Percentiles rank a stretch among this genome's conserved stretches.
phyloP scores from a whole-genome alignment of 768 basidiomycete species.

The Hypholoma fasciculare region DNA sequence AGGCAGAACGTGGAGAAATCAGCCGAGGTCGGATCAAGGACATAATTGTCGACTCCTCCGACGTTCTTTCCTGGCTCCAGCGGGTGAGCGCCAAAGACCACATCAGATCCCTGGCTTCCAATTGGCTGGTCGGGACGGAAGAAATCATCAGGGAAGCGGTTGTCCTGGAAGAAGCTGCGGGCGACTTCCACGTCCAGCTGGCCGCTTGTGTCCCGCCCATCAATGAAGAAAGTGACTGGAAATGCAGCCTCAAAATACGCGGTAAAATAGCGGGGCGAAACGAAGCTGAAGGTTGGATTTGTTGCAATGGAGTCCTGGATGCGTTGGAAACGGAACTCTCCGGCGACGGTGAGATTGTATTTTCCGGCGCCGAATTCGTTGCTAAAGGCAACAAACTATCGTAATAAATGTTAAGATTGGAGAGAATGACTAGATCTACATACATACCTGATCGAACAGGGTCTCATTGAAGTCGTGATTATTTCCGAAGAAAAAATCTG shows the following conservation, averaged over 20 bases:
- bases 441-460: neutral
- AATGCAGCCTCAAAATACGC: slow-evolving; percentile 16
- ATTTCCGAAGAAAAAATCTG: neutral
- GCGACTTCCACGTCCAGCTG: slow-evolving; percentile 17
- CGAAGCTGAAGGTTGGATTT: slow-evolving; percentile 22
- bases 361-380: slow-evolving; percentile 23
- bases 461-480: neutral
- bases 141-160: slow-evolving; percentile 16
- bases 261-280: slow-evolving; percentile 22
- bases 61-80: slow-evolving; percentile 18
- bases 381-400: slow-evolving; percentile 18
- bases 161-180: slow-evolving; percentile 21
- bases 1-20: slow-evolving; percentile 14
- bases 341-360: slow-evolving; percentile 23
- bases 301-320: slow-evolving; percentile 24
- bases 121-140: slow-evolving; percentile 7
- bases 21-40: slow-evolving; percentile 16
- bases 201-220: slow-evolving; percentile 18
- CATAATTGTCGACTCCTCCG: slow-evolving; percentile 15
- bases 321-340: slow-evolving; percentile 19
- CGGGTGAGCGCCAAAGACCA: slow-evolving; percentile 6
- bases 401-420: too few relatives aligned
- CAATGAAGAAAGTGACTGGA: slow-evolving; percentile 18
- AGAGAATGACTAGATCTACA: too few relatives aligned
- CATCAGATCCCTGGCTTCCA: neutral